Evolutionary conservation across 1,284 basidiomycete genomes (phyloP).

Genomic region (Rhodotorula sp.): DNA sequence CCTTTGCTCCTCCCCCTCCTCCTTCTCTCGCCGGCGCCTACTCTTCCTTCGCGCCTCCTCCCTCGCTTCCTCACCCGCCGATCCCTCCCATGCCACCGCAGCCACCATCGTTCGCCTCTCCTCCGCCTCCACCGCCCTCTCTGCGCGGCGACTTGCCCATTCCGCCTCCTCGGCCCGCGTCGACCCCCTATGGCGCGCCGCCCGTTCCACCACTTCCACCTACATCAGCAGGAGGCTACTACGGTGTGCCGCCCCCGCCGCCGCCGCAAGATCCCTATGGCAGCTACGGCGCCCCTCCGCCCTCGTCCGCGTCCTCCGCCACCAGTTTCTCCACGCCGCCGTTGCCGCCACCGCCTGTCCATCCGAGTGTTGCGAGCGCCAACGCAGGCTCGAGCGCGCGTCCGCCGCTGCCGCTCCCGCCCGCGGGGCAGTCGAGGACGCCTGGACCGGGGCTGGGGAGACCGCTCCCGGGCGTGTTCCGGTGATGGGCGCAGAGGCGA

Average conservation of each 20-base stretch:
- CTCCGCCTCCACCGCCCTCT: conserved; percentile 24
- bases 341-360: no score
- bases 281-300: no score
- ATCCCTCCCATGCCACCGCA: neutral
- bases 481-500: no score
- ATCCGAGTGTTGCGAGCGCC: no score
- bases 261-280: neutral
- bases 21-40: conserved; percentile 2
- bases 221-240: neutral
- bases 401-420: conserved; percentile 12
- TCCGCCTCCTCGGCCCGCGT: neutral
- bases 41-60: neutral
- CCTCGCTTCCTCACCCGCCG: conserved; percentile 14
- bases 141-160: neutral
- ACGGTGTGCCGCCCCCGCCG: neutral
- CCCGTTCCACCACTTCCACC: neutral
- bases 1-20: neutral
- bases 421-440: neutral
- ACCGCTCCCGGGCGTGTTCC: conserved; percentile 7
- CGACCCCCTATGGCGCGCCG: neutral
- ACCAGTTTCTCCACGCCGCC: no score
- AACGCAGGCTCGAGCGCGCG: no score
- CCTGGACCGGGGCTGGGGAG: neutral
- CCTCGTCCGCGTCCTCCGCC: no score
- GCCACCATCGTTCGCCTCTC: conserved; percentile 6